Evolutionary conservation across 352 stramenopile species (phyloP), one percentile per base, ranked within the genome.

Genomic region (Phytopythium cucurbitacearum): DNA sequence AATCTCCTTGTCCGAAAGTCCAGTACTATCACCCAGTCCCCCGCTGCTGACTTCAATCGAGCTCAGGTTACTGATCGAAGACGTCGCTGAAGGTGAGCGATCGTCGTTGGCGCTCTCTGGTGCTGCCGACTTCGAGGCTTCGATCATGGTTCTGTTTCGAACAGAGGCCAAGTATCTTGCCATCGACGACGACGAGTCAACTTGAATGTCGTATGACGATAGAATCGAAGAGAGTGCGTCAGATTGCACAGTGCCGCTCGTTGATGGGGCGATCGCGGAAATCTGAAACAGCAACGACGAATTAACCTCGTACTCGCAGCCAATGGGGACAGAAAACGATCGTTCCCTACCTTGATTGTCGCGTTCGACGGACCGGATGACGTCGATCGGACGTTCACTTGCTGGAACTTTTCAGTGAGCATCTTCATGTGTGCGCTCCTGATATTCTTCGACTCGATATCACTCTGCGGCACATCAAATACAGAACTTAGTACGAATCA

Each of bases 401-500:
- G 51, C 53, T 71, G 56, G 50, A 91, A 91, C 16, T 73, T 69
- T n/a, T 83, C 65, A 0, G 71, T 72, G 1, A 94, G 56, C 40
- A 68, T 86, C 59, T 87, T 89, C 78, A 92, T 91, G 41, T 94
- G 84, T 44, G 67, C 65, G 33, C 63, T 62, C 11, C 84, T 75
- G 54, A 94, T 89, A 21, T 81, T 81, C 59, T 90, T 91, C 36
- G 72, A 69, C 45, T 91, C 76, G 6, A 94, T 53, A 28, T 88
- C 71, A 40, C 60, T 69, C 83, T 94, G 42, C 12, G 56, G 12
- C 33, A 47, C 4, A 12, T 43, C 21, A 15, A 13, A 34, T 35
- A 13, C 8, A 51, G 13, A 43, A 45, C 12, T 15, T 46, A 9
- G 40, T n/a, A 39, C 11, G 32, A 1, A 33, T 36, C 5, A 35